phyloP scores from a whole-genome alignment of 345 rosid species.

The Moricandia arvensis region DNA sequence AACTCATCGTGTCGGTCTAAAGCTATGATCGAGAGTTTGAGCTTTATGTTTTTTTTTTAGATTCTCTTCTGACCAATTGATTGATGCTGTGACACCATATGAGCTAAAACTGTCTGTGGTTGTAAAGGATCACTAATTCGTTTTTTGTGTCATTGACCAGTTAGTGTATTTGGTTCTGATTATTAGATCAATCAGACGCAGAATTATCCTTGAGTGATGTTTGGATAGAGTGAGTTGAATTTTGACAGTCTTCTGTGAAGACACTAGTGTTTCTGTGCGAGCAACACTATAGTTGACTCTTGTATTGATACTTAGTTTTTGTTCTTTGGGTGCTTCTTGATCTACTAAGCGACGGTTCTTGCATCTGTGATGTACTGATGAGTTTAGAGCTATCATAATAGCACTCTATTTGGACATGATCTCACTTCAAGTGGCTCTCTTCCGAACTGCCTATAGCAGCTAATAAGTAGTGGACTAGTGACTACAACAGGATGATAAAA shows the following conservation, averaged over 20 bases:
- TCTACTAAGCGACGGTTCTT: conserved; percentile 5
- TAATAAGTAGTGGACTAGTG: too few relatives aligned
- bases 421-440: background rate
- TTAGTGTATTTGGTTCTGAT: background rate
- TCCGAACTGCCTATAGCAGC: too few relatives aligned
- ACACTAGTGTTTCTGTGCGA: background rate
- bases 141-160: conserved; percentile 10
- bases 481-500: too few relatives aligned
- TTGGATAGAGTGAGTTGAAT: conserved; percentile 22
- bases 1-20: too few relatives aligned
- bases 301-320: background rate
- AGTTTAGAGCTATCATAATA: background rate
- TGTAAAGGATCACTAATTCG: background rate
- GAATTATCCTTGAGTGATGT: conserved; percentile 30
- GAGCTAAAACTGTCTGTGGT: conserved; percentile 10
- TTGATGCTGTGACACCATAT: conserved; percentile 4
- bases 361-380: background rate
- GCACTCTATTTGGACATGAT: conserved; percentile 4
- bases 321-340: background rate
- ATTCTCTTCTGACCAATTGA: background rate
- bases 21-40: too few relatives aligned
- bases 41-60: too few relatives aligned
- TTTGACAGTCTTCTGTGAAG: background rate
- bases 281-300: background rate
- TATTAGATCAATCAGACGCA: conserved; percentile 14